These are phyloP conservation scores for Geotrichum reessii DNA, from an alignment of 1,139 yeast species.

Conservation along the genomic window DNA sequence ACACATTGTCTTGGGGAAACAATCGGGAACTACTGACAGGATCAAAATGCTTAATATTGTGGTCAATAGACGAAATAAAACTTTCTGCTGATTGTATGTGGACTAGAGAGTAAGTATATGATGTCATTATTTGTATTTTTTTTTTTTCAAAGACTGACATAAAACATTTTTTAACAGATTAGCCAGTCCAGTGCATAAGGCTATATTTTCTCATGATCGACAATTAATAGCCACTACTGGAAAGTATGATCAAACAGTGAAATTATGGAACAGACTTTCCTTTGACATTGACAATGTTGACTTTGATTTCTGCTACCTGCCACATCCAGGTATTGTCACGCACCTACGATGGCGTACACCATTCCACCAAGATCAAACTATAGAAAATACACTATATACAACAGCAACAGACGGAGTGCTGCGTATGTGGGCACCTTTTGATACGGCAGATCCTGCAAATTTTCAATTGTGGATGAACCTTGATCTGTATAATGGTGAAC, in stretches of 20 bases:
- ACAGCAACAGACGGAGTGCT: constrained; percentile 50
- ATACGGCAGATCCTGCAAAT: constrained; percentile 35
- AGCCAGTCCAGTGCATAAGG: constrained; percentile 50
- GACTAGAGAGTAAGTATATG: constrained; percentile 45
- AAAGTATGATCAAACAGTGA: constrained; percentile 57
- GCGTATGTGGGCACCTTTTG: constrained; percentile 71
- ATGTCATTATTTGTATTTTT: not conserved
- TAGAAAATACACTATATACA: constrained; percentile 51
- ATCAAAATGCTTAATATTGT: constrained; percentile 49
- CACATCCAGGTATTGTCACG: constrained; percentile 57
- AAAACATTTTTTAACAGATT: constrained; percentile 16
- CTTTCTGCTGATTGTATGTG: constrained; percentile 43
- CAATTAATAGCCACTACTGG: constrained; percentile 56
- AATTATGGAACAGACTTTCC: constrained; percentile 72
- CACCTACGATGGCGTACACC: constrained; percentile 35
- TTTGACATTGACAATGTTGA: constrained; percentile 61
- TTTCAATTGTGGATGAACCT: constrained; percentile 57
- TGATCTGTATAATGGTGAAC: constrained; percentile 35
- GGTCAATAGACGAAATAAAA: constrained; percentile 44
- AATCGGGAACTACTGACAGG: constrained; percentile 60
- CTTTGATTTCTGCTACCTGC: constrained; percentile 65
- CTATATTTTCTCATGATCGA: constrained; percentile 58
- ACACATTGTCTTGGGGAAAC: constrained; percentile 63
- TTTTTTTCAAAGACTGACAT: not conserved
- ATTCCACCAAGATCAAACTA: constrained; percentile 25